A percentile compares a stretch with the other conserved stretches of the same genome.
These are phyloP conservation scores for Ambrosia artemisiifolia DNA, from an alignment of 129 eudicot genomes.

Conservation along the genomic window DNA sequence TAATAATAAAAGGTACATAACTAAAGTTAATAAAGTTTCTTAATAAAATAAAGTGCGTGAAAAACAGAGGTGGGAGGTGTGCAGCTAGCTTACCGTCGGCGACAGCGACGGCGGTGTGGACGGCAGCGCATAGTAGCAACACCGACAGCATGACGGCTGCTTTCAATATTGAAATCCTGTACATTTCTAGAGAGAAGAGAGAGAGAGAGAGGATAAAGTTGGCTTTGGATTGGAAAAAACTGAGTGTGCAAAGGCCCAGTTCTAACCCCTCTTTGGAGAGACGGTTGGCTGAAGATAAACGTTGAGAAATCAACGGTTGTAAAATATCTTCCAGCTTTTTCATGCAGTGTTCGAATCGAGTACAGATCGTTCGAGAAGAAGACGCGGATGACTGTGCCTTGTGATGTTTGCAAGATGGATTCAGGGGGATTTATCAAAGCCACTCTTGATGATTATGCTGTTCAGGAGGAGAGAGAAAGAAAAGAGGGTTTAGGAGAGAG, in stretches of 20 bases:
- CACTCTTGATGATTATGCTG: too few relatives aligned
- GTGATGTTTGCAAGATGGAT: constrained; percentile 78
- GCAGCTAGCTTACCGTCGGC: constrained; percentile 64
- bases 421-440: constrained; percentile 57
- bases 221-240: constrained; percentile 26
- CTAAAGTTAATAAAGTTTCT: too few relatives aligned
- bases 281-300: constrained; percentile 33
- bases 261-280: too few relatives aligned
- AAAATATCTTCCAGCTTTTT: constrained; percentile 37
- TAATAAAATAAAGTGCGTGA: too few relatives aligned
- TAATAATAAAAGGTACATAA: too few relatives aligned
- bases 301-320: constrained; percentile 41
- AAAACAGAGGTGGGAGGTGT: neutral
- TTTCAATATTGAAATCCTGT: constrained; percentile 38
- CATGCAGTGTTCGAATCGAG: constrained; percentile 68
- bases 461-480: too few relatives aligned
- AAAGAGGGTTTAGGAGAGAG: too few relatives aligned
- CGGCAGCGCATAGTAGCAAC: constrained; percentile 58
- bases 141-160: constrained; percentile 43
- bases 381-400: constrained; percentile 46
- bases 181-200: constrained; percentile 15
- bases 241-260: constrained; percentile 22
- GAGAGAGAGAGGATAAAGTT: constrained; percentile 32
- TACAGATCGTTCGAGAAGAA: constrained; percentile 31
- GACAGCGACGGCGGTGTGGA: constrained; percentile 45